Conservation (phyloP, 208 protist genomes). For the Acanthamoeba castellanii region DNA sequence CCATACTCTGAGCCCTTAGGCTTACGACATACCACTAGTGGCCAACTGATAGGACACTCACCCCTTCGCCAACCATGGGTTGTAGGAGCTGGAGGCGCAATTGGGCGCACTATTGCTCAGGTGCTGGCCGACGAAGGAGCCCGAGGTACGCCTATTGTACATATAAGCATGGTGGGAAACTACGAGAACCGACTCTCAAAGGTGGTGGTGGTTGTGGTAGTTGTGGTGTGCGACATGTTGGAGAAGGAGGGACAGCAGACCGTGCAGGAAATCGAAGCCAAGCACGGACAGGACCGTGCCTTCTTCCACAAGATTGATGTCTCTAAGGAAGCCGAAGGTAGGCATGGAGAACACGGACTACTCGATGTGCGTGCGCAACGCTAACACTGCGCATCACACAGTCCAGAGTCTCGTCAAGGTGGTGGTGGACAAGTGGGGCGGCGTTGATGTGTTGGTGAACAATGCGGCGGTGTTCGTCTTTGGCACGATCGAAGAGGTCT, state of each 20-base stretch:
- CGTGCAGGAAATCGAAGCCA: not conserved
- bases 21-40: no score
- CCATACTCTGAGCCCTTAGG: no score
- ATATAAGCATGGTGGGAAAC: no score
- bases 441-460: conserved; percentile 56
- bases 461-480: conserved; percentile 47
- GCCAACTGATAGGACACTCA: no score
- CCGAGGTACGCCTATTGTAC: not conserved
- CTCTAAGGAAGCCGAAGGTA: not conserved
- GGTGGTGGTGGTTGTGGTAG: not conserved
- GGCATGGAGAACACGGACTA: no score
- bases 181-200: no score
- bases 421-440: not conserved
- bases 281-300: not conserved
- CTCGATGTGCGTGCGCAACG: no score
- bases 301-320: not conserved
- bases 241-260: conserved; percentile 42
- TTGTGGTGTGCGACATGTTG: not conserved
- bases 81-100: not conserved
- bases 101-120: not conserved
- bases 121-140: not conserved
- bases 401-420: not conserved
- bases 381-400: not conserved
- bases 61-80: not conserved
- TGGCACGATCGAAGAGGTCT: conserved; percentile 54